A percentile compares a stretch with the other conserved stretches of the same genome.
These are phyloP conservation scores for Fusarium sp. DNA, from an alignment of 2,329 filamentous ascomycete genomes.

Conservation along the genomic window DNA sequence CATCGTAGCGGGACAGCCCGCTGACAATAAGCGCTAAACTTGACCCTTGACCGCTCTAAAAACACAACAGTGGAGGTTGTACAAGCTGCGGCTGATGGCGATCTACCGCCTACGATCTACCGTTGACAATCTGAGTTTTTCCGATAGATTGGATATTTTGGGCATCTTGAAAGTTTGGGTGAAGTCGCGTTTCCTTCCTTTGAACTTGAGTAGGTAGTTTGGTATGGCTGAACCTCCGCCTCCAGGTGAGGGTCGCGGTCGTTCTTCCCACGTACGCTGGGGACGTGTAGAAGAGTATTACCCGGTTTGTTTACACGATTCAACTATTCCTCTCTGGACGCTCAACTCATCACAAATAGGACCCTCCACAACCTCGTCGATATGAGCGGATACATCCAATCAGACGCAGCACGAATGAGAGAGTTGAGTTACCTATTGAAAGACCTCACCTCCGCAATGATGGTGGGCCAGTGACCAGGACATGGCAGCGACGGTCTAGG, in stretches of 20 bases:
- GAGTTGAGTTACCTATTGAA: constrained; percentile 5
- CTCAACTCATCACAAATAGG: constrained; percentile 26
- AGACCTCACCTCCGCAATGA: constrained; percentile 14
- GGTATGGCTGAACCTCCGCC: constrained; percentile 25
- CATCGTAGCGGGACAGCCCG: not conserved
- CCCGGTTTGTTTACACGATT: constrained; percentile 31
- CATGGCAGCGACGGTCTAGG: constrained; percentile 5
- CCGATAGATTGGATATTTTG: not conserved
- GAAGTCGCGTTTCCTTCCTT: not conserved
- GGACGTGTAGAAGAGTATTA: constrained; percentile 38
- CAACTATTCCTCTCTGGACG: not conserved
- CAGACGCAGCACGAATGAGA: constrained; percentile 30
- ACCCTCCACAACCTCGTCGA: constrained; percentile 12
- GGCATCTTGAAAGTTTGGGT: not conserved
- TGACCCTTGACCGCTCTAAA: constrained; percentile 3
- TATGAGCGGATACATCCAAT: constrained; percentile 12
- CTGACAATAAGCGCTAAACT: constrained; percentile 21
- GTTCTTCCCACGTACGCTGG: constrained; percentile 38
- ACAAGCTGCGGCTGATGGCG: constrained; percentile 16
- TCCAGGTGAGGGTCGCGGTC: constrained; percentile 25
- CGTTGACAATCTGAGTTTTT: not conserved
- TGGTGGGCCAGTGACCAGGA: not conserved
- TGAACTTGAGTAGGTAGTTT: not conserved
- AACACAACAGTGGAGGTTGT: constrained; percentile 7
- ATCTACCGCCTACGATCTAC: not conserved